Base-by-base conservation (phyloP, 2,329 filamentous ascomycete genomes). In the Verticillium nubilum region DNA sequence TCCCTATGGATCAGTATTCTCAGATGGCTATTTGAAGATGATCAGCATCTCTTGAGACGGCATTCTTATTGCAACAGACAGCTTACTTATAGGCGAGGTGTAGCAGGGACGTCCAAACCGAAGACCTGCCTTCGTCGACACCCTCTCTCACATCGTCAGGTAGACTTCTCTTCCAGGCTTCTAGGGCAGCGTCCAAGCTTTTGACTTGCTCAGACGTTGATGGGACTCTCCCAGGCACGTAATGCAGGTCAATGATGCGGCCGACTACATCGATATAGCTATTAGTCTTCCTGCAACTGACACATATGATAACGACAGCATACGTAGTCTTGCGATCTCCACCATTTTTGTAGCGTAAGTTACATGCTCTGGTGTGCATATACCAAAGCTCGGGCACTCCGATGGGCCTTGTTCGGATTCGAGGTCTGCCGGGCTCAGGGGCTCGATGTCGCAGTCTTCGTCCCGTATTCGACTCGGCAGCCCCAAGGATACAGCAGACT, bases 391-490 rank as follows among this genome's bases (percentile, higher is more conserved):
- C 1, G 68, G 67, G 10, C 63, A 56, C 4, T 63, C 56, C 3
- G 61, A 58, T 26, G 64, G 63, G 4, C 65, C 61, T 6, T 64
- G 62, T 37, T 73, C 70, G 2, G 68, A 69, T 19, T 72, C 68
- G 3, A 75, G 61, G 54, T 76, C 73, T 13, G 66, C 59, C 0
- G 66, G 59, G 5, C 63, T 67, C 9, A 75, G 57, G 0, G 70
- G 68, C 59, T 76, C 73, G 42, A 74, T 72, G 25, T 76, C 73
- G 52, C 73, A 75, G 59, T 75, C 73, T 28, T 75, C 72, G 28
- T 75, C 73, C 52, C 73, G 60, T 17, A 76, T 75, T 13, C 73
- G 67, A 35, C 73, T 74, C 0, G 73, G 73, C 1, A 75, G 62
- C 0, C 73, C 73, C 0, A 75, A 58, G 0, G 73, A 73, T 4